Evolutionary conservation across 73 alveolate genomes (phyloP), one percentile per base, ranked within the genome.

Genomic region (Tetrahymena borealis): DNA sequence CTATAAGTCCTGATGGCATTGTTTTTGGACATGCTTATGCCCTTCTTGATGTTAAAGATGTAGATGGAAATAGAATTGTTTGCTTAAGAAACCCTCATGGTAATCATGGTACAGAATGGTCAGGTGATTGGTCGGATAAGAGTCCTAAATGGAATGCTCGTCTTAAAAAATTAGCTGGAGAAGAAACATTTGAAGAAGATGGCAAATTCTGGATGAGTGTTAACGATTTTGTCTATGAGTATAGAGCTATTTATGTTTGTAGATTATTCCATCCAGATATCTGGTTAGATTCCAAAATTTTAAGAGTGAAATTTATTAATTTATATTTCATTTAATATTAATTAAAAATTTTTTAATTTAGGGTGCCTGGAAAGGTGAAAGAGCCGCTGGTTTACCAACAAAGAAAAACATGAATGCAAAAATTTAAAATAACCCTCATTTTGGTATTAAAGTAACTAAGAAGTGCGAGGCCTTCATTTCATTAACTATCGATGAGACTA

Each of bases 1-100:
- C 97, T 7, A 92, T 96, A n/a, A 93, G 94, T 92, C 96, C 93
- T 91, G 43, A 95, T 90, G 98, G 98, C 2, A 95, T 96, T 16
- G 98, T 96, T 32, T 94, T 92, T 90, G 98, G 98, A 3, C 98
- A 96, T 91, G 98, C 98, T 78, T 96, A 96, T 92, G 94, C 97
- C 20, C 93, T 96, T 18, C 91, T 96, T 15, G 94, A 93, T 78
- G 94, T 94, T 33, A 32, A 31, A 41, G 97, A 95, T 77, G 94
- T 94, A 85, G 98, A 94, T 90, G 97, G 96, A 6, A 38, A 94
- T 41, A 94, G 78, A 91, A 78, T 95, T 6, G 40, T 96, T 78
- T 35, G 94, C 35, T 43, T 95, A 28, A 95, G 97, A 91, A 95
- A 96, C 79, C 98, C 98, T 94, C 98, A 96, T 94, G 98, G 98